Evolutionary conservation across 805 yeast genomes (phyloP).

Genomic region (Hanseniaspora meyeri): DNA sequence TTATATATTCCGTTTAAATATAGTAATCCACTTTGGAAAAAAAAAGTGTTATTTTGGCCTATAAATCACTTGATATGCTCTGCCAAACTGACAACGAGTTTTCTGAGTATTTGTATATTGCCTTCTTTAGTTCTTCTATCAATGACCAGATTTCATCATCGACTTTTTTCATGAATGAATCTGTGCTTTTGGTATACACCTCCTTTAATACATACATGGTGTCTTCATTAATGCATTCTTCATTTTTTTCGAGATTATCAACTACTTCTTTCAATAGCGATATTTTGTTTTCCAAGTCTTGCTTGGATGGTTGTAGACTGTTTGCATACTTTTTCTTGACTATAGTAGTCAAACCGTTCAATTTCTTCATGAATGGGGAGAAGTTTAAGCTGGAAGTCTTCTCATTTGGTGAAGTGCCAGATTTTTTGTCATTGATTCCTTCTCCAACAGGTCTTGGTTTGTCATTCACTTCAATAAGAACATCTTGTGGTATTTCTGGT

Average conservation of each 20-base stretch:
- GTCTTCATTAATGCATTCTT: conserved; percentile 7
- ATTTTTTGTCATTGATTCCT: conserved; percentile 19
- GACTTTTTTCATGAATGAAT: conserved; percentile 2
- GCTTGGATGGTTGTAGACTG: conserved; percentile 1
- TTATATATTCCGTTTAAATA: background rate
- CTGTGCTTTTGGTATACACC: conserved; percentile 2
- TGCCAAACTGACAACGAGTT: background rate
- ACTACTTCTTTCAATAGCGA: background rate
- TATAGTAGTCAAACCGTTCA: background rate
- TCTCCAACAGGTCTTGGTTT: conserved; percentile 18
- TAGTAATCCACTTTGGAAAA: background rate
- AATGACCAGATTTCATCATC: conserved; percentile 1
- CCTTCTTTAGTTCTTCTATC: background rate
- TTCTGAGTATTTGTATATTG: background rate
- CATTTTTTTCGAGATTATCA: conserved; percentile 6
- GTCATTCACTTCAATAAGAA: conserved; percentile 19
- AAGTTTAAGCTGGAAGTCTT: background rate
- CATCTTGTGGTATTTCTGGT: background rate
- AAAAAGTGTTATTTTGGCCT: background rate
- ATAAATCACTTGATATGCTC: background rate
- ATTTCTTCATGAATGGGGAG: conserved; percentile 9
- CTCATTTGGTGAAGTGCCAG: background rate
- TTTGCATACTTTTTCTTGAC: conserved; percentile 6
- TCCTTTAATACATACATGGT: background rate
- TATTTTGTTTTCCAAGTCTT: conserved; percentile 1